A percentile compares a stretch with the other conserved stretches of the same genome.
These are phyloP conservation scores for Globisporangium parvum DNA, from an alignment of 352 stramenopile species.

Conservation along the genomic window DNA sequence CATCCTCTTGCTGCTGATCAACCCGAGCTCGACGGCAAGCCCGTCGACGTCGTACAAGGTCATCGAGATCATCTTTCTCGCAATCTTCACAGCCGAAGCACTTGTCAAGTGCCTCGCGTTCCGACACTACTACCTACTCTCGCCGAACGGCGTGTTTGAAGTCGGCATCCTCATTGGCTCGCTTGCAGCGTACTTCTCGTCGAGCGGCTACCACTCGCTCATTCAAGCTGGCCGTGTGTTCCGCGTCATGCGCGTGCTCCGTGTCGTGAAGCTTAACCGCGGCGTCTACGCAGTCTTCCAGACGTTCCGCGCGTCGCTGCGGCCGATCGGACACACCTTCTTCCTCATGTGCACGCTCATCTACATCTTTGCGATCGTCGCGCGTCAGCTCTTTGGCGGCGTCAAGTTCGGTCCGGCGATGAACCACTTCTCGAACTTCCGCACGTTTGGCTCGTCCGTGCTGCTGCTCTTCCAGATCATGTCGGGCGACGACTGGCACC, in stretches of 20 bases:
- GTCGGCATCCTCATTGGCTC: slow-evolving; percentile 56
- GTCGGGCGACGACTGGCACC: slow-evolving; percentile 75
- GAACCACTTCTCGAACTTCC: slow-evolving; percentile 72
- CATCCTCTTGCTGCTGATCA: slow-evolving; percentile 58
- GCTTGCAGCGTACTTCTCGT: slow-evolving; percentile 57
- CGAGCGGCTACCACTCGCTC: slow-evolving; percentile 50
- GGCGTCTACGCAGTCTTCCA: slow-evolving; percentile 73
- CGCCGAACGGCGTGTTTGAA: slow-evolving; percentile 50
- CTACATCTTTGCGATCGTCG: slow-evolving; percentile 77
- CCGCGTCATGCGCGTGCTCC: slow-evolving; percentile 70
- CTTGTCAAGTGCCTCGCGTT: slow-evolving; percentile 53
- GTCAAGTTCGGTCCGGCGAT: slow-evolving; percentile 50
- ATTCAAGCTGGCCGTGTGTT: slow-evolving; percentile 71
- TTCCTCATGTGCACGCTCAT: slow-evolving; percentile 80
- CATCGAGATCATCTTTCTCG: slow-evolving; percentile 70
- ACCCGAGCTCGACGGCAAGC: slow-evolving; percentile 25
- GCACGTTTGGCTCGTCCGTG: slow-evolving; percentile 50
- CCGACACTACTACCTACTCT: slow-evolving; percentile 61
- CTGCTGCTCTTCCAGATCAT: slow-evolving; percentile 79
- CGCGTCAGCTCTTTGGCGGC: slow-evolving; percentile 65
- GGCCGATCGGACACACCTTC: slow-evolving; percentile 69
- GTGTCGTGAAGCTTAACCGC: slow-evolving; percentile 66
- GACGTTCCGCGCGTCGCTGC: slow-evolving; percentile 63
- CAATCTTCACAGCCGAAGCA: slow-evolving; percentile 49
- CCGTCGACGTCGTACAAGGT: slow-evolving; percentile 32